phyloP scores from a whole-genome alignment of 2,329 filamentous ascomycete genomes.

The Cytospora chrysosperma region DNA sequence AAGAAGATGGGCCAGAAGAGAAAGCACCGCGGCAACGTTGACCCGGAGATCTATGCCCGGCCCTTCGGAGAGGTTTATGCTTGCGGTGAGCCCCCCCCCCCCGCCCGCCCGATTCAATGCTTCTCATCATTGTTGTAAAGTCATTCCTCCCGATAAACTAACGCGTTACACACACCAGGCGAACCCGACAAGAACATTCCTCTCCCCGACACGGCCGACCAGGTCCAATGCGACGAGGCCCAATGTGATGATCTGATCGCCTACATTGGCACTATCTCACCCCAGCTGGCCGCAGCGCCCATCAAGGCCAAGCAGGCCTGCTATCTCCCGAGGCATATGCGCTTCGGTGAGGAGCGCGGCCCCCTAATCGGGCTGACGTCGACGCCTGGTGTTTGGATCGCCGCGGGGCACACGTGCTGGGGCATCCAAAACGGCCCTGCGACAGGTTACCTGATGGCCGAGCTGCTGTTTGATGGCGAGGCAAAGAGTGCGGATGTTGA shows the following conservation, averaged over 20 bases:
- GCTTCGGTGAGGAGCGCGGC: slow-evolving; percentile 57
- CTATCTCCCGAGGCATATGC: slow-evolving; percentile 79
- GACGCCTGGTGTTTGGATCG: slow-evolving; percentile 73
- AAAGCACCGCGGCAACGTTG: slow-evolving; percentile 61
- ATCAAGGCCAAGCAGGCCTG: slow-evolving; percentile 82
- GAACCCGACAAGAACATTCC: slow-evolving; percentile 77
- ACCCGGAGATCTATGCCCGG: slow-evolving; percentile 91
- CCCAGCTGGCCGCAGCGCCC: slow-evolving; percentile 66
- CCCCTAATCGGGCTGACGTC: slow-evolving; percentile 78
- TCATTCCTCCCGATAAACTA: slow-evolving; percentile 1
- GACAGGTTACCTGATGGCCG: slow-evolving; percentile 78
- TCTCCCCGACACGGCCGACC: slow-evolving; percentile 72
- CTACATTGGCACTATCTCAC: slow-evolving; percentile 66
- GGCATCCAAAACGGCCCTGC: slow-evolving; percentile 94
- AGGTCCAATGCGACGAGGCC: slow-evolving; percentile 70
- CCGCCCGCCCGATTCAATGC: too few relatives aligned
- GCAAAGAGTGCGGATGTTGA: slow-evolving; percentile 66
- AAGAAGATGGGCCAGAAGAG: slow-evolving; percentile 48
- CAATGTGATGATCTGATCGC: slow-evolving; percentile 84
- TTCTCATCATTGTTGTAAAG: too few relatives aligned
- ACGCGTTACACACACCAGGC: slow-evolving; percentile 36
- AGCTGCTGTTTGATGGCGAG: slow-evolving; percentile 72
- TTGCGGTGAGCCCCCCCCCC: slow-evolving; percentile 60
- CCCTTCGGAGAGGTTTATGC: slow-evolving; percentile 90
- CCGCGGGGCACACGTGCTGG: slow-evolving; percentile 95